Evolutionary conservation across 2,329 filamentous ascomycete species (phyloP).

Genomic region (Pseudogymnoascus sp.): DNA sequence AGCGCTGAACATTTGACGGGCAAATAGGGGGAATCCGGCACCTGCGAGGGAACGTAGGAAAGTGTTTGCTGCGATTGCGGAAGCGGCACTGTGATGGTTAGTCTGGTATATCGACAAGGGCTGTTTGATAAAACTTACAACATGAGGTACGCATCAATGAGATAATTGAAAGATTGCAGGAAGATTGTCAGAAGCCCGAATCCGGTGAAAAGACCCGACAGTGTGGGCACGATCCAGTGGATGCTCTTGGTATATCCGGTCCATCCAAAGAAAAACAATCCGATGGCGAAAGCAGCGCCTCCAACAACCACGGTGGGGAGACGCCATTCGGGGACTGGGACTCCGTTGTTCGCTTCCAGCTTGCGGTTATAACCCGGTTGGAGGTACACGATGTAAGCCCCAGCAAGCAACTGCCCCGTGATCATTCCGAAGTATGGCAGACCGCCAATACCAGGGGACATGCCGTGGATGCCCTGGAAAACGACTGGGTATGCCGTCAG

Average conservation of each 20-base stretch:
- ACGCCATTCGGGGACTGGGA: slow-evolving; percentile 61
- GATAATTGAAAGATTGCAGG: slow-evolving; percentile 72
- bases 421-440: slow-evolving; percentile 85
- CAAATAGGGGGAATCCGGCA: slow-evolving; percentile 74
- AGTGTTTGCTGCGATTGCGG: slow-evolving; percentile 74
- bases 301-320: slow-evolving; percentile 55
- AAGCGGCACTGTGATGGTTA: slow-evolving; percentile 49
- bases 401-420: slow-evolving; percentile 61
- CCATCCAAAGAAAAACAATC: slow-evolving; percentile 76
- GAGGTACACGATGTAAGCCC: slow-evolving; percentile 52
- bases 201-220: slow-evolving; percentile 58
- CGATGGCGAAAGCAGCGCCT: slow-evolving; percentile 52
- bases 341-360: slow-evolving; percentile 57
- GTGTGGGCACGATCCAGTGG: slow-evolving; percentile 58
- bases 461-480: slow-evolving; percentile 65
- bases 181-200: slow-evolving; percentile 79
- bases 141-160: slow-evolving; percentile 68
- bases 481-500: slow-evolving; percentile 79
- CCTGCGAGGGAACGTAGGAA: slow-evolving; percentile 73
- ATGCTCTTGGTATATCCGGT: slow-evolving; percentile 50
- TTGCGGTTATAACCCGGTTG: slow-evolving; percentile 64
- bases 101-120: not conserved
- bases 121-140: slow-evolving; percentile 35
- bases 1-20: slow-evolving; percentile 59
- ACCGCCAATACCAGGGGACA: slow-evolving; percentile 62